Conservation (phyloP, 2,329 filamentous ascomycete genomes). For the Cordyceps cicadae region DNA sequence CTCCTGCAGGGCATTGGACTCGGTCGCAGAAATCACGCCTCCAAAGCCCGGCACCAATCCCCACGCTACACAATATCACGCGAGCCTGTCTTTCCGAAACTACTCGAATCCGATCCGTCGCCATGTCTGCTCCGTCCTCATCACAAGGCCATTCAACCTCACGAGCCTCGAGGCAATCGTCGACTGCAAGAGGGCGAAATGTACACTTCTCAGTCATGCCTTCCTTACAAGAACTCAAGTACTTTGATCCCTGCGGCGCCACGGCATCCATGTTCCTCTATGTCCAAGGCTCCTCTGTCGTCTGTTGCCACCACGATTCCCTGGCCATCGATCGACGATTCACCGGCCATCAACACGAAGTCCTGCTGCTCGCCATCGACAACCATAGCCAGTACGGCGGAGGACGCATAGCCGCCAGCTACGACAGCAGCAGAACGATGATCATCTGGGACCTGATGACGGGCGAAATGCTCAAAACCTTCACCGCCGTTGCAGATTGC, state of each 20-base stretch:
- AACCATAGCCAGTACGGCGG: conserved; percentile 82
- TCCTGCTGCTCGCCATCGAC: conserved; percentile 79
- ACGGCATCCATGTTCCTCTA: conserved; percentile 89
- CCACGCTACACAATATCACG: conserved; percentile 9
- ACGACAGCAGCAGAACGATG: conserved; percentile 81
- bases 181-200: conserved; percentile 35
- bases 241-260: conserved; percentile 81
- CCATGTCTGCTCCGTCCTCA: conserved; percentile 50
- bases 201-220: conserved; percentile 40
- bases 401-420: conserved; percentile 83
- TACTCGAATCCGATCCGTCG: conserved; percentile 30
- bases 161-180: conserved; percentile 48
- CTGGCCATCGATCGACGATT: conserved; percentile 83
- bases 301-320: conserved; percentile 89
- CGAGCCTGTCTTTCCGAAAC: neutral
- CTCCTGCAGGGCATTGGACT: conserved; percentile 17
- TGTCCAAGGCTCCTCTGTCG: conserved; percentile 69
- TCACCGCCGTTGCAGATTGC: conserved; percentile 74
- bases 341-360: conserved; percentile 71
- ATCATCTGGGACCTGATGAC: conserved; percentile 97
- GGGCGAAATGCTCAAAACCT: conserved; percentile 83
- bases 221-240: conserved; percentile 39
- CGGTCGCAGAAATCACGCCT: neutral
- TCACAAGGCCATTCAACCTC: conserved; percentile 53
- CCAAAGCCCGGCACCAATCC: conserved; percentile 12